Conservation (phyloP, 495 filamentous ascomycete genomes). For the Annulohypoxylon moriforme region DNA sequence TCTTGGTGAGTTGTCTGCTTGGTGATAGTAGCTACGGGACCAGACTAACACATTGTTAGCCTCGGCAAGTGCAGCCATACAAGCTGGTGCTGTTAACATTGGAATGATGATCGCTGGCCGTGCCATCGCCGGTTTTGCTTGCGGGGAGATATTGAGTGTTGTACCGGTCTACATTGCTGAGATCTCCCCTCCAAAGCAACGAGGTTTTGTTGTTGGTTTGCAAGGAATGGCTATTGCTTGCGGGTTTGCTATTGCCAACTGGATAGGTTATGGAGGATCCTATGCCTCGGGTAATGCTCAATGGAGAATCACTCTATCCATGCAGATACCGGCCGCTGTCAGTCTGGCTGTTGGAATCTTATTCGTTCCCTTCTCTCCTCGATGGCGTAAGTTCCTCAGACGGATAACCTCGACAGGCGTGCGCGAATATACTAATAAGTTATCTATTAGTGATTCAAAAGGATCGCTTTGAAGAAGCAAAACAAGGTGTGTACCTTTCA, state of each 20-base stretch:
- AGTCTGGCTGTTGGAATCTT: neutral
- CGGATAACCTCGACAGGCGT: no score
- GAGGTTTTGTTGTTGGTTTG: neutral
- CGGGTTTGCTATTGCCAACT: neutral
- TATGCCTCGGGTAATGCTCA: neutral
- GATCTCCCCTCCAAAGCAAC: neutral
- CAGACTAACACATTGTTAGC: neutral
- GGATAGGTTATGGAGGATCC: neutral
- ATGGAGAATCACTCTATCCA: neutral
- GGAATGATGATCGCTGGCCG: neutral
- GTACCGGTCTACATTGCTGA: neutral
- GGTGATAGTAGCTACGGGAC: neutral
- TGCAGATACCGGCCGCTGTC: neutral
- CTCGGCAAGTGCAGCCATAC: neutral
- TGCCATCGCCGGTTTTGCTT: neutral
- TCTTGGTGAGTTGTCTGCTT: neutral
- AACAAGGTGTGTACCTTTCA: neutral
- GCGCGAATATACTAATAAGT: neutral
- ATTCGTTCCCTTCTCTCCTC: neutral
- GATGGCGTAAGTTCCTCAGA: neutral
- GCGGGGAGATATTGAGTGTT: neutral
- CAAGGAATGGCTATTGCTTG: neutral
- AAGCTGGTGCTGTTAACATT: neutral
- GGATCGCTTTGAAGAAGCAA: neutral
- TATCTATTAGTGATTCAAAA: neutral